Evolutionary conservation across 2,329 filamentous ascomycete species (phyloP).

Genomic region (Hymenoscyphus fructigenus): DNA sequence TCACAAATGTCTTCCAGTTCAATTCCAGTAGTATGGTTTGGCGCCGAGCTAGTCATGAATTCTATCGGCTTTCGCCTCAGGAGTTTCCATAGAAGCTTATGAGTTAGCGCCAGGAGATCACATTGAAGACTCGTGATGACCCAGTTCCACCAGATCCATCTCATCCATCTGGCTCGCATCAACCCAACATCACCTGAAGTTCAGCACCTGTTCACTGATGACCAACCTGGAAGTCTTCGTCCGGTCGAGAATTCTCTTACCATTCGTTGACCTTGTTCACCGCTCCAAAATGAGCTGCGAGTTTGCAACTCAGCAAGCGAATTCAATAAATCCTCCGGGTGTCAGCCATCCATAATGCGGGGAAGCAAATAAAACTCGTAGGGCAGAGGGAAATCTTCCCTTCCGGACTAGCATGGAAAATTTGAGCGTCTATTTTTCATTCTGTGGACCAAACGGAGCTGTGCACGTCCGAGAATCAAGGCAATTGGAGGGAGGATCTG

Average conservation of each 20-base stretch:
- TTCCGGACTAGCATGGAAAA: not conserved
- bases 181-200: not conserved
- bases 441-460: not conserved
- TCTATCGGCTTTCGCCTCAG: no score
- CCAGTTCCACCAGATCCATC: no score
- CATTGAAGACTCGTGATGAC: not conserved
- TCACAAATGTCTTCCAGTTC: no score
- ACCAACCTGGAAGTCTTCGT: not conserved
- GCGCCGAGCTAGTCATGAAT: no score
- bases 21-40: no score
- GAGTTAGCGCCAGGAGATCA: not conserved
- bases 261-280: not conserved
- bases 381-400: not conserved
- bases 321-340: not conserved
- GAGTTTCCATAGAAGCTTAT: no score
- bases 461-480: not conserved
- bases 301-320: not conserved
- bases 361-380: constrained; percentile 1
- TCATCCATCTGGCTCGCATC: not conserved
- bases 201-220: not conserved
- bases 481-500: not conserved
- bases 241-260: not conserved
- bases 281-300: not conserved
- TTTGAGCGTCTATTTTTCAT: not conserved
- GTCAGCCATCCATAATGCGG: not conserved